These are phyloP conservation scores for Tolypocladium tundrense DNA, from an alignment of 2,329 filamentous ascomycete genomes.

Conservation along the genomic window DNA sequence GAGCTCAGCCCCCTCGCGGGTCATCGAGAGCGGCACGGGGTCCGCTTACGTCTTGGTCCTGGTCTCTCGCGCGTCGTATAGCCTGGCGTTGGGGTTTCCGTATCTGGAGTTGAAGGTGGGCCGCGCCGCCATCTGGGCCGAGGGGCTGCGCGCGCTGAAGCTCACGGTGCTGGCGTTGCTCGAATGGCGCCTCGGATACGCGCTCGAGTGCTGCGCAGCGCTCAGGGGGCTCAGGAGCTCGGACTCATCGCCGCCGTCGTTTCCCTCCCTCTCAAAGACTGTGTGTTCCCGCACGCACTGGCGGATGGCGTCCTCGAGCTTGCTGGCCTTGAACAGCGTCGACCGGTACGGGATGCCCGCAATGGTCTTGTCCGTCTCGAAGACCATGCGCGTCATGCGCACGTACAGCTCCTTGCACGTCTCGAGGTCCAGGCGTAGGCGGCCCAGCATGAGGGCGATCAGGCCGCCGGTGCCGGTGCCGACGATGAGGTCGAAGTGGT, in stretches of 20 bases:
- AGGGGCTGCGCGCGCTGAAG: conserved; percentile 59
- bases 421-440: conserved; percentile 82
- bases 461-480: conserved; percentile 92
- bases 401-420: conserved; percentile 98
- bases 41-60: conserved; percentile 76
- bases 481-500: conserved; percentile 95
- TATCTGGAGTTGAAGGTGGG: conserved; percentile 47
- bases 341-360: conserved; percentile 89
- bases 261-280: conserved; percentile 68
- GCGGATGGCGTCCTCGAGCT: conserved; percentile 85
- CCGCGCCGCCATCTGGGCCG: conserved; percentile 39
- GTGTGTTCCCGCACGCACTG: conserved; percentile 84
- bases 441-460: conserved; percentile 93
- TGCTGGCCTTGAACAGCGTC: conserved; percentile 94
- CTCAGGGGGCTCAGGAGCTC: conserved; percentile 30
- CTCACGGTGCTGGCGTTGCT: conserved; percentile 80
- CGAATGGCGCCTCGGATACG: conserved; percentile 47
- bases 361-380: conserved; percentile 97
- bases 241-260: conserved; percentile 48
- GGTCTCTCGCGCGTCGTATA: conserved; percentile 82
- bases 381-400: conserved; percentile 85
- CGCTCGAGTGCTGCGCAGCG: conserved; percentile 29
- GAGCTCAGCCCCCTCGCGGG: no score
- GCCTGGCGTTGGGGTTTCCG: conserved; percentile 72
- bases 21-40: neutral